These are phyloP conservation scores for Trichophyton simii DNA, from an alignment of 2,329 filamentous ascomycete genomes.

Conservation along the genomic window DNA sequence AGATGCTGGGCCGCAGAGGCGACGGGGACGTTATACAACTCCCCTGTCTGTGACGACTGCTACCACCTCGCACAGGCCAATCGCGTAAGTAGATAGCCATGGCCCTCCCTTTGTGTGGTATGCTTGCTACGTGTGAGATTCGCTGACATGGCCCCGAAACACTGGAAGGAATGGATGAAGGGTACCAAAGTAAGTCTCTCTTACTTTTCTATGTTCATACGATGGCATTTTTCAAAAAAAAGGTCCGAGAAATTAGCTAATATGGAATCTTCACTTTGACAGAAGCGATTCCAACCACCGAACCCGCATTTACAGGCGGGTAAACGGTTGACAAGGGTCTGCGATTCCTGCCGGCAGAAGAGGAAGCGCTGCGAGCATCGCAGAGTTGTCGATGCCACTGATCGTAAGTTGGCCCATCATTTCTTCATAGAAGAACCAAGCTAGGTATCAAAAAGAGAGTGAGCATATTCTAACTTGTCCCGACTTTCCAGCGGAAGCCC, in stretches of 20 bases:
- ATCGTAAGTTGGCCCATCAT: conserved; percentile 13
- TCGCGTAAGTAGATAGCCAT: conserved; percentile 10
- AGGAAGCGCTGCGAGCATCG: conserved; percentile 16
- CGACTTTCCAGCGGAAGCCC: conserved; percentile 6
- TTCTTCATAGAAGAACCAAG: not conserved
- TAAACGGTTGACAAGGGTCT: conserved; percentile 15
- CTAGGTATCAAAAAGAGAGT: not conserved
- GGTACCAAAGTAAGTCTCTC: conserved; percentile 4
- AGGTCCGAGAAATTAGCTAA: not conserved
- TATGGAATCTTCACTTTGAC: not conserved
- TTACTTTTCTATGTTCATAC: not conserved
- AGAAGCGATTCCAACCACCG: conserved; percentile 16
- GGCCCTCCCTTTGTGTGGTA: not conserved
- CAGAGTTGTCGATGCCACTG: conserved; percentile 15
- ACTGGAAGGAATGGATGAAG: not conserved
- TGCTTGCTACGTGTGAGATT: not conserved
- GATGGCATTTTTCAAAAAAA: not conserved
- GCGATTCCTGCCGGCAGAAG: conserved; percentile 14
- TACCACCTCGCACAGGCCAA: conserved; percentile 12
- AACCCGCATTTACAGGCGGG: conserved; percentile 13
- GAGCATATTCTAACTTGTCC: not conserved
- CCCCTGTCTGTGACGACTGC: conserved; percentile 15
- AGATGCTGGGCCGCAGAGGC: conserved; percentile 15
- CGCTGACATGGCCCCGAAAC: not conserved
- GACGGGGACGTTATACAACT: conserved; percentile 16